Percentiles rank a stretch among this genome's conserved stretches.
Evolutionary conservation across 2,329 filamentous ascomycete genomes (phyloP).

Genomic region (Cladosporium sp.): DNA sequence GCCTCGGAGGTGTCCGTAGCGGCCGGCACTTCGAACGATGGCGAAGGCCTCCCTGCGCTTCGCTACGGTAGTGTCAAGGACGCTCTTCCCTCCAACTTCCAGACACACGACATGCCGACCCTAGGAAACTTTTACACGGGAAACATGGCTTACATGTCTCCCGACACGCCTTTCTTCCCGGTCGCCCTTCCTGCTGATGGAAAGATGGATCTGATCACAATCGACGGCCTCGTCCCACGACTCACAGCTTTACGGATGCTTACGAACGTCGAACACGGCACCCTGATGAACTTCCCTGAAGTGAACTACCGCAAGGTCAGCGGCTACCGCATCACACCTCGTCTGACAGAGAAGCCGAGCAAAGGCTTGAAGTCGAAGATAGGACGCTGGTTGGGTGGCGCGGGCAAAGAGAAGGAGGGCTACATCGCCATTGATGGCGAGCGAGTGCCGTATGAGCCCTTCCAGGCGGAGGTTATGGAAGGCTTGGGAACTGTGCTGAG

Average conservation of each 20-base stretch:
- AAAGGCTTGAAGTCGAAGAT: slow-evolving; percentile 19
- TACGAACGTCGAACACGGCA: slow-evolving; percentile 62
- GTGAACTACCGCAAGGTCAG: slow-evolving; percentile 78
- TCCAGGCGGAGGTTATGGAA: slow-evolving; percentile 83
- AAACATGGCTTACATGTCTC: slow-evolving; percentile 90
- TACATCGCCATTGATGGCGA: slow-evolving; percentile 96
- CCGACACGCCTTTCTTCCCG: slow-evolving; percentile 81
- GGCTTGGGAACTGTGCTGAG: slow-evolving; percentile 80
- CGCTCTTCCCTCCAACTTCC: slow-evolving; percentile 70
- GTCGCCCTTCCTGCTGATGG: slow-evolving; percentile 78
- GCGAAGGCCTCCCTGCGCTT: slow-evolving; percentile 57
- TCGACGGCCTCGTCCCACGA: slow-evolving; percentile 68
- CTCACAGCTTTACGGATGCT: slow-evolving; percentile 63
- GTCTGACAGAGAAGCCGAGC: slow-evolving; percentile 12
- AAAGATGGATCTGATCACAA: slow-evolving; percentile 73
- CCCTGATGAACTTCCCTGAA: slow-evolving; percentile 71
- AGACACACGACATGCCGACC: slow-evolving; percentile 64
- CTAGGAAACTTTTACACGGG: slow-evolving; percentile 91
- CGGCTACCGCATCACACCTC: slow-evolving; percentile 78
- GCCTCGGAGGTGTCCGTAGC: neutral
- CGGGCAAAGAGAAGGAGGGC: slow-evolving; percentile 56
- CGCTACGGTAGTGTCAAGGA: slow-evolving; percentile 76
- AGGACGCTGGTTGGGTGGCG: slow-evolving; percentile 22
- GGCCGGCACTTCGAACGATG: slow-evolving; percentile 3
- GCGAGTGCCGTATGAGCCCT: slow-evolving; percentile 74